Base-by-base conservation (phyloP, 371 early-diverging fungal genomes). In the Mycotypha africana region DNA sequence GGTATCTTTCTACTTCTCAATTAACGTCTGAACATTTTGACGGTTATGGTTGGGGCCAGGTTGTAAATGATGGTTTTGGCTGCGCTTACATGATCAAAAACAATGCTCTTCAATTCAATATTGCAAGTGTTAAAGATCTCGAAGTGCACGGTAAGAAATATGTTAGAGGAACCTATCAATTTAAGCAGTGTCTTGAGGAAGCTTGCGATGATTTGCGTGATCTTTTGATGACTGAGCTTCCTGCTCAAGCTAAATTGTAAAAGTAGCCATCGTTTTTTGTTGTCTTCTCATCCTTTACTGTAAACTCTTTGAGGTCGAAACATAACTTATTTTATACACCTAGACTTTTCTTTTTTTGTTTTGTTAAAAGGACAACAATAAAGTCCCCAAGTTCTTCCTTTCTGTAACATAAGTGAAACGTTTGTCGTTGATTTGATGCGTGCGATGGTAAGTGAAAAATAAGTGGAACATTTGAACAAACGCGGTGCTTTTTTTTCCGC, bases 21-120 rank as follows among this genome's bases (percentile, higher is more conserved):
- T 74, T 97, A 44, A 74, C 89, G 4, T 84, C 88, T 48, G 94
- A 95, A 59, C 69, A 89, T 69, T 95, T 91, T 74, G 81, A 85
- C 45, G 82, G 84, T 34, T 97, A 93, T 58, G 98, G 98, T 10
- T 97, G 95, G 93, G 94, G 95, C 44, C 91, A 91, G 63, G 97
- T 97, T 28, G 89, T 92, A n/a, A 84, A 90, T 25, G 91, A 92
- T 67, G 97, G 97, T 8, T 97, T 86, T 62, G 95, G 94, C 38
- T 62, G 86, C 55, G 95, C 97, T 17, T 97, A 97, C 76, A 92
- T 92, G 85, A 82, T 96, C 67, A 92, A 91, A 70, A 75, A 82
- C 45, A 74, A 85, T 51, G 67, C 82, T 38, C 58, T 96, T 39
- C 82, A 90, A 50, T 88, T 96, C 73, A 95, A 93, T 60, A 74